A percentile compares a stretch with the other conserved stretches of the same genome.
Conservation (phyloP, 163 green algal genomes). For the Coccomyxa subellipsoidea region DNA sequence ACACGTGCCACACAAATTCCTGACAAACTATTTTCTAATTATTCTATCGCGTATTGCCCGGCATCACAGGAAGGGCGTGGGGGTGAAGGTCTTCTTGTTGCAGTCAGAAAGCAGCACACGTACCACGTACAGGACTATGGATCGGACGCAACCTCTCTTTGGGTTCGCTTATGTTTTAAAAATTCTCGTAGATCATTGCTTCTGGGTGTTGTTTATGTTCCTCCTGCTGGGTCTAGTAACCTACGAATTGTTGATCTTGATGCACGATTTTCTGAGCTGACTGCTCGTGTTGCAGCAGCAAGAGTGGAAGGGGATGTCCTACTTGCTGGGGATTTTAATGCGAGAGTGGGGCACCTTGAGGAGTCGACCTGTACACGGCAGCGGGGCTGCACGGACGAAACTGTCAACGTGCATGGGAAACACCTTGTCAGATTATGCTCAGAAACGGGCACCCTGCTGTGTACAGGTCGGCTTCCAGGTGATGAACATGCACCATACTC, state of each 20-base stretch:
- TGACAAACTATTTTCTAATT: background rate
- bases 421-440: background rate
- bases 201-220: background rate
- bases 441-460: background rate
- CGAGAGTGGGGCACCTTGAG: background rate
- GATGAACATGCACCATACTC: background rate
- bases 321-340: background rate
- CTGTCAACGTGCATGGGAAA: background rate
- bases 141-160: background rate
- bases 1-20: background rate
- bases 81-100: background rate
- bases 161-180: background rate
- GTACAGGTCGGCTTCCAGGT: background rate
- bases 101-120: background rate
- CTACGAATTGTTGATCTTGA: background rate
- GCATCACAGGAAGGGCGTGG: background rate
- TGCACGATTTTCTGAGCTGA: background rate
- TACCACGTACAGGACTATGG: background rate
- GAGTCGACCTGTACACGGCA: background rate
- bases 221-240: background rate
- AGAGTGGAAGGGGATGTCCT: background rate
- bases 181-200: background rate
- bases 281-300: background rate
- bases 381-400: background rate
- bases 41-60: background rate